Conservation (phyloP, 2,329 filamentous ascomycete genomes). For the Gyromitra esculenta region DNA sequence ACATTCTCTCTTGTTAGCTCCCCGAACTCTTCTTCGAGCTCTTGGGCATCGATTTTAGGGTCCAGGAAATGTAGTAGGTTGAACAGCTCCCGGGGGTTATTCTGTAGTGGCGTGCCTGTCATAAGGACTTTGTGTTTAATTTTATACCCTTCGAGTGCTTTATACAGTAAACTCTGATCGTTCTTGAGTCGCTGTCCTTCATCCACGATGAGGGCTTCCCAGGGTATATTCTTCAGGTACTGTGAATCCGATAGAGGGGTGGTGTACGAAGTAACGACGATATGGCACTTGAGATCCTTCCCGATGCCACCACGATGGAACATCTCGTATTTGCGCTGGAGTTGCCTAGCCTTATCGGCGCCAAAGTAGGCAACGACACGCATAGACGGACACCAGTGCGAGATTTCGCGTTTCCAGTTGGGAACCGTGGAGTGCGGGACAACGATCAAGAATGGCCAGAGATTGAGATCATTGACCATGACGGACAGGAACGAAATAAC, state of each 20-base stretch:
- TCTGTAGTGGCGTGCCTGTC: constrained; percentile 92
- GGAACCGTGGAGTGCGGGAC: constrained; percentile 68
- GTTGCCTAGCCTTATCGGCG: constrained; percentile 85
- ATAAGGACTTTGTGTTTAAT: constrained; percentile 95
- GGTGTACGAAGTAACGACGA: constrained; percentile 95
- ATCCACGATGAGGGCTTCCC: constrained; percentile 99
- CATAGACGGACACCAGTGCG: constrained; percentile 95
- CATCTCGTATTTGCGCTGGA: constrained; percentile 81
- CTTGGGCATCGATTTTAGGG: constrained; percentile 98
- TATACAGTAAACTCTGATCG: constrained; percentile 91
- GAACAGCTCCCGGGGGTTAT: constrained; percentile 96
- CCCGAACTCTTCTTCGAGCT: constrained; percentile 89
- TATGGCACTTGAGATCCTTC: constrained; percentile 93
- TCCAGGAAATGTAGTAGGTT: constrained; percentile 97
- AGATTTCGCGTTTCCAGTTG: constrained; percentile 84
- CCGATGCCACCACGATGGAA: constrained; percentile 96
- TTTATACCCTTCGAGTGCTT: constrained; percentile 89
- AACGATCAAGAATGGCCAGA: constrained; percentile 90
- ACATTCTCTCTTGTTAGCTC: constrained; percentile 99
- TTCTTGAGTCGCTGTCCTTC: constrained; percentile 99
- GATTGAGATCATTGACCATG: constrained; percentile 88
- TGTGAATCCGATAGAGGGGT: constrained; percentile 99
- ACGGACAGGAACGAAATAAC: constrained; percentile 97
- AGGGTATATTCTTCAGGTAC: constrained; percentile 96
- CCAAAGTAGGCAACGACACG: constrained; percentile 94